phyloP scores from a whole-genome alignment of 2,329 filamentous ascomycete species.

The Lasiodiplodia sp. region DNA sequence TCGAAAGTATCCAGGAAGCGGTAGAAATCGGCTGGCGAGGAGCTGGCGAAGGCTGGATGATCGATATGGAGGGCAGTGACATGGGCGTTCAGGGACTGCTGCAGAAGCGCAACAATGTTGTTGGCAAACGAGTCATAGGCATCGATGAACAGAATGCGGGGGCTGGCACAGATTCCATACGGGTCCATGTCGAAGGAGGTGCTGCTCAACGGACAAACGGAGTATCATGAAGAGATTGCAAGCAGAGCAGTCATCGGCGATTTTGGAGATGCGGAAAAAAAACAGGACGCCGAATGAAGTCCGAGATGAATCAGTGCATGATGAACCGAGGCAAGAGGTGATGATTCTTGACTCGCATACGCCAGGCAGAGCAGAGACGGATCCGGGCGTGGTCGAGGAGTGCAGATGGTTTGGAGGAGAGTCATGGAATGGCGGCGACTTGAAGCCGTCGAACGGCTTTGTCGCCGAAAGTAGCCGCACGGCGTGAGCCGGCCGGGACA shows the following conservation, averaged over 20 bases:
- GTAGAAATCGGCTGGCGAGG: conserved; percentile 45
- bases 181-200: conserved; percentile 22
- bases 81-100: conserved; percentile 70
- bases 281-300: conserved; percentile 3
- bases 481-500: not conserved
- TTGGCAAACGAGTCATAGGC: conserved; percentile 97
- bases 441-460: not conserved
- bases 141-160: conserved; percentile 83
- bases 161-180: conserved; percentile 14
- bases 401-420: too few relatives aligned
- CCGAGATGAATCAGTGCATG: conserved; percentile 19
- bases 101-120: conserved; percentile 86
- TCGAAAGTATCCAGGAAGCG: conserved; percentile 69
- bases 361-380: not conserved
- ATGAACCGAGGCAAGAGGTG: too few relatives aligned
- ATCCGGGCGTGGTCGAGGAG: too few relatives aligned
- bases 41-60: conserved; percentile 45
- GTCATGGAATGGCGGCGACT: too few relatives aligned
- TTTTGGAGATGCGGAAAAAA: not conserved
- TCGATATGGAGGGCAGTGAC: conserved; percentile 77
- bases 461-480: not conserved
- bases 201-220: not conserved
- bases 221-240: not conserved
- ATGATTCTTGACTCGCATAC: not conserved
- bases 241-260: not conserved